Conservation (phyloP, 2,329 filamentous ascomycete genomes). For the Aureobasidium sp. region DNA sequence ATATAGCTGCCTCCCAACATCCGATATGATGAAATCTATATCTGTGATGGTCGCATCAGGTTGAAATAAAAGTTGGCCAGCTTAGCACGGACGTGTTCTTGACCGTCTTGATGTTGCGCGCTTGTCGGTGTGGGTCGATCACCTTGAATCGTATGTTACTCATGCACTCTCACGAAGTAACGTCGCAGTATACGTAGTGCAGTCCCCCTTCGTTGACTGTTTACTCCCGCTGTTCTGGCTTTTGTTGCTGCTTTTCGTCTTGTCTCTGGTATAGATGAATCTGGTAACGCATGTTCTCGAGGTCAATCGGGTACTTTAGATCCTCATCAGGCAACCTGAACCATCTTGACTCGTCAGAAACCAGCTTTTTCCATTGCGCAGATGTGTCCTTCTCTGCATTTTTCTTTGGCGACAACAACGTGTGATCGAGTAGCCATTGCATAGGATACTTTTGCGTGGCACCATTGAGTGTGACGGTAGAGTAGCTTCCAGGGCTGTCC, state of each 20-base stretch:
- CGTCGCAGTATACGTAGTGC: not conserved
- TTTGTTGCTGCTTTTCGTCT: not conserved
- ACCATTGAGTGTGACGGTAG: conserved; percentile 60
- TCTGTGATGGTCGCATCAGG: too few relatives aligned
- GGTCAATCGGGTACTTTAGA: conserved; percentile 70
- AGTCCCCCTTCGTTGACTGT: not conserved
- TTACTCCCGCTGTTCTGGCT: not conserved
- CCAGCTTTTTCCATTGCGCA: conserved; percentile 63
- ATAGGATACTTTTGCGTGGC: conserved; percentile 71
- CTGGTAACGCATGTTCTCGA: conserved; percentile 96
- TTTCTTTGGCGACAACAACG: conserved; percentile 46
- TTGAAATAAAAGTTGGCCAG: too few relatives aligned
- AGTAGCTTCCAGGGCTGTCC: conserved; percentile 91
- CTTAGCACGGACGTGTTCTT: not conserved
- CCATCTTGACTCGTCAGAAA: conserved; percentile 74
- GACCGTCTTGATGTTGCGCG: not conserved
- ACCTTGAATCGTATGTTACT: not conserved
- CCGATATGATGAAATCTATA: too few relatives aligned
- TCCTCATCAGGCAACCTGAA: conserved; percentile 56
- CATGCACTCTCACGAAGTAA: not conserved
- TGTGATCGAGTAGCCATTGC: conserved; percentile 85
- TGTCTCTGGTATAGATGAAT: conserved; percentile 63
- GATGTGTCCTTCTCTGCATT: conserved; percentile 17
- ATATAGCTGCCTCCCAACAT: not conserved
- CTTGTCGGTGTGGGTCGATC: not conserved